Evolutionary conservation across 176 grass and related monocot species (phyloP), one percentile per base, ranked within the genome.

Genomic region (Oryza nivara): DNA sequence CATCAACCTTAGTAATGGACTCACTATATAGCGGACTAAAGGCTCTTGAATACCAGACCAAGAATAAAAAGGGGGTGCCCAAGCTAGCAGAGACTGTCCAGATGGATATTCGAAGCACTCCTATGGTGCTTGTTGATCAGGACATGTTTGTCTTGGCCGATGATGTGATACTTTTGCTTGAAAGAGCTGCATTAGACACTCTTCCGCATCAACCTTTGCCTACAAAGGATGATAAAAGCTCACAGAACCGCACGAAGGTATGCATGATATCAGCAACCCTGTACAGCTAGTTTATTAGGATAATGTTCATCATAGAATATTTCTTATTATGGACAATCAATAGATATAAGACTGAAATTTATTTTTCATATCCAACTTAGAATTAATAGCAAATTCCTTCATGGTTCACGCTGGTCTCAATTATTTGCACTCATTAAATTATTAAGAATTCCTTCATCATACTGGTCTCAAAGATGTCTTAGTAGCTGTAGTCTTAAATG

Each of bases 1-100:
- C 94, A 25, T 97, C 94, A 68, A 97, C 94, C 65, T 91, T 97
- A 85, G 91, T 97, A 35, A 97, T 94, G 80, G 94, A 97, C 72
- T 89, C 94, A 51, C 87, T 97, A 32, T 86, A 92, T 84, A 94
- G 89, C 0, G 94, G 91, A 56, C 79, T 94, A 23, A 97, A 92
- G 72, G 89, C 89, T 77, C 85, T 97, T 43, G 89, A 97, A 66
- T 90, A 87, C 73, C 89, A 96, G 82, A 93, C 91, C 84, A 91
- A 86, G 78, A 89, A 83, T 74, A 86, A 88, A 35, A 89, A 90
- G 52, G 91, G 86, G 43, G 69, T 58, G 70, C 52, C 84, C 81
- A 91, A 89, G 85, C 34, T 95, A 78, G 79, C 52, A 54, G 93
- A 92, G 74, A 51, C 9, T n/a, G 58, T 63, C 58, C 58, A 63